Evolutionary conservation across 1,284 basidiomycete genomes (phyloP).

Genomic region (Cutaneotrichosporon sp.): DNA sequence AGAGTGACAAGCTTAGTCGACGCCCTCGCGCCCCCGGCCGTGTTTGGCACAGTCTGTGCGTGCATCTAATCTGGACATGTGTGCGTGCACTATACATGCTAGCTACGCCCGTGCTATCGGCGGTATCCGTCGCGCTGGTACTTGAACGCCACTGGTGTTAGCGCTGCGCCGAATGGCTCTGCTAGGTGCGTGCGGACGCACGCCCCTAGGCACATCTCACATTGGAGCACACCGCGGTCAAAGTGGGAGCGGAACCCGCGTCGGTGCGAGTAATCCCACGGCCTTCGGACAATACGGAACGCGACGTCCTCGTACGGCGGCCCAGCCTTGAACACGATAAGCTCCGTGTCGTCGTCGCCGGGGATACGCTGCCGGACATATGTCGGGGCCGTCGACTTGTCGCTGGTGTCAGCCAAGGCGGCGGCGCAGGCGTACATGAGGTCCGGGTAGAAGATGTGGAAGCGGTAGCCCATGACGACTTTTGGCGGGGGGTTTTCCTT

Average conservation of each 20-base stretch:
- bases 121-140: slow-evolving; percentile 43
- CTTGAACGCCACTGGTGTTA: slow-evolving; percentile 44
- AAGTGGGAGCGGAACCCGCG: slow-evolving; percentile 55
- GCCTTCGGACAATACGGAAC: slow-evolving; percentile 93
- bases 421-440: slow-evolving; percentile 35
- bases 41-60: too few relatives aligned
- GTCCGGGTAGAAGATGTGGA: slow-evolving; percentile 51
- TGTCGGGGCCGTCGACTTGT: slow-evolving; percentile 91
- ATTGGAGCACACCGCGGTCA: slow-evolving; percentile 54
- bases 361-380: slow-evolving; percentile 89
- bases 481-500: slow-evolving; percentile 96
- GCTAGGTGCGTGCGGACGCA: too few relatives aligned
- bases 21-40: too few relatives aligned
- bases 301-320: slow-evolving; percentile 99
- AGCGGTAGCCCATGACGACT: slow-evolving; percentile 97
- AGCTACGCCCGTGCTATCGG: too few relatives aligned
- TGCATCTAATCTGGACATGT: too few relatives aligned
- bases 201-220: too few relatives aligned
- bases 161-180: neutral
- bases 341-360: slow-evolving; percentile 88
- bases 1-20: too few relatives aligned
- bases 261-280: slow-evolving; percentile 93
- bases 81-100: too few relatives aligned
- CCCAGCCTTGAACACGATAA: slow-evolving; percentile 90
- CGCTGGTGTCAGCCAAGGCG: slow-evolving; percentile 45